phyloP scores from a whole-genome alignment of 129 eudicot species.

The Escallonia rubra region DNA sequence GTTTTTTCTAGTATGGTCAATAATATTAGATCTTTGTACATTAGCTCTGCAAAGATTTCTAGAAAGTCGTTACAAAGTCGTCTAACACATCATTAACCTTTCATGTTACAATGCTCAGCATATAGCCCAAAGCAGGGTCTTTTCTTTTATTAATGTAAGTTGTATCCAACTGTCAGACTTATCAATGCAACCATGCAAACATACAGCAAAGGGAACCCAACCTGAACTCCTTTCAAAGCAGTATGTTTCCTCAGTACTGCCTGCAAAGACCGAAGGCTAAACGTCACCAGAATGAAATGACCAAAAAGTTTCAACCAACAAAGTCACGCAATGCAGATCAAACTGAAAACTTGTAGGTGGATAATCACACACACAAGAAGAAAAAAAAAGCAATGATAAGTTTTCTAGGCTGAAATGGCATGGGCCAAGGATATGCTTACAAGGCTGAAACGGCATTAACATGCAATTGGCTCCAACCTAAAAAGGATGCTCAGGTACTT shows the following conservation, averaged over 20 bases:
- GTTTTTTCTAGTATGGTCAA: neutral
- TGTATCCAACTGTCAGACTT: slow-evolving; percentile 45
- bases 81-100: neutral
- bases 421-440: too few species aligned
- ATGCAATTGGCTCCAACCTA: too few species aligned
- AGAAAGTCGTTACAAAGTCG: neutral
- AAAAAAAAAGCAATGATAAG: too few species aligned
- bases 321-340: neutral
- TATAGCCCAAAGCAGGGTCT: neutral
- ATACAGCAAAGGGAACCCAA: slow-evolving; percentile 49
- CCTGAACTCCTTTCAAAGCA: slow-evolving; percentile 33
- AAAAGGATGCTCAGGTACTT: too few species aligned
- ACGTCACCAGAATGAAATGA: slow-evolving; percentile 3
- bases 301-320: neutral
- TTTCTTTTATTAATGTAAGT: slow-evolving; percentile 27
- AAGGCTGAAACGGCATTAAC: too few species aligned
- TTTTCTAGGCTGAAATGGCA: too few species aligned
- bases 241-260: slow-evolving; percentile 14
- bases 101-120: neutral
- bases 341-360: neutral
- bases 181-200: slow-evolving; percentile 60
- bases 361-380: too few species aligned
- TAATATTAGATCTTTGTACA: neutral
- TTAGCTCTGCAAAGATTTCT: neutral
- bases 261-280: slow-evolving; percentile 23